Conservation (phyloP, 2,329 filamentous ascomycete species). For the Stagonosporopsis vannaccii region DNA sequence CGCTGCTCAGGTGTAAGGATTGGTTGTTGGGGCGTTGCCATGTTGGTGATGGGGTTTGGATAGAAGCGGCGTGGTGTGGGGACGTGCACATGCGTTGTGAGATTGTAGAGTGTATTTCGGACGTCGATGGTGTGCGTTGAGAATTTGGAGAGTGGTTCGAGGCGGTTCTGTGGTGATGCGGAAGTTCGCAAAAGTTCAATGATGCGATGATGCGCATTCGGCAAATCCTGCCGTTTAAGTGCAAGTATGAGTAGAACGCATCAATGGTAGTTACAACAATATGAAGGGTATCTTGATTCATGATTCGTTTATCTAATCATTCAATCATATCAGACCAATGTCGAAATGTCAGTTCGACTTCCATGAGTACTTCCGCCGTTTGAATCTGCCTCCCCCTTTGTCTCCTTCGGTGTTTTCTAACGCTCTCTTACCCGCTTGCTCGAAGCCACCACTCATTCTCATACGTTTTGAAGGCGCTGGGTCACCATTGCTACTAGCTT, state of each 20-base stretch:
- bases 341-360: neutral
- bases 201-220: slow-evolving; percentile 44
- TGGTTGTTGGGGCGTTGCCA: slow-evolving; percentile 35
- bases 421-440: slow-evolving; percentile 29
- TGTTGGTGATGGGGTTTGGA: slow-evolving; percentile 8
- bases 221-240: slow-evolving; percentile 33
- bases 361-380: slow-evolving; percentile 25
- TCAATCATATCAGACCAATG: neutral
- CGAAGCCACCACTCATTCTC: slow-evolving; percentile 36
- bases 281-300: neutral
- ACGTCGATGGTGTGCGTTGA: neutral
- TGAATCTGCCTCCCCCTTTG: slow-evolving; percentile 18
- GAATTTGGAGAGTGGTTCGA: neutral
- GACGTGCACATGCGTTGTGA: slow-evolving; percentile 11
- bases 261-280: neutral
- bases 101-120: neutral
- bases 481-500: slow-evolving; percentile 18
- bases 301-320: neutral
- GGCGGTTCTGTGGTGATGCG: slow-evolving; percentile 9
- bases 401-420: slow-evolving; percentile 1
- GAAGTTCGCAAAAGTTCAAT: slow-evolving; percentile 36
- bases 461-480: slow-evolving; percentile 35
- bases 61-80: neutral
- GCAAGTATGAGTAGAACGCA: neutral
- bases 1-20: slow-evolving; percentile 45